A percentile compares a stretch with the other conserved stretches of the same genome.
phyloP scores from a whole-genome alignment of 768 basidiomycete genomes.

The Galerina sulciceps region DNA sequence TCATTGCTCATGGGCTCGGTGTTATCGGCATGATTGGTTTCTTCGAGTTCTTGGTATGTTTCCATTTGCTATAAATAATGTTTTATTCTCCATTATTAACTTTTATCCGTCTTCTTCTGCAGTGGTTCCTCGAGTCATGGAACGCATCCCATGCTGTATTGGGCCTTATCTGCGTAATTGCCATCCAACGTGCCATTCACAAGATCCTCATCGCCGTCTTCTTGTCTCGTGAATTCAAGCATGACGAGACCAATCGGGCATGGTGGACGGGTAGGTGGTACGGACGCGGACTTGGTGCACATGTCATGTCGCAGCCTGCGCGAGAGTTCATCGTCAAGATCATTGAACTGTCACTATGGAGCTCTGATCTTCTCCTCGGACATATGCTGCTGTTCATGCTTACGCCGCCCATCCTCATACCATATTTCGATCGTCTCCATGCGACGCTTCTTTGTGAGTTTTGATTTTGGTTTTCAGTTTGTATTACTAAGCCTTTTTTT shows the following conservation, averaged over 20 bases:
- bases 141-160: constrained; percentile 90
- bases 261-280: constrained; percentile 99
- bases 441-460: constrained; percentile 89
- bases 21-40: constrained; percentile 89
- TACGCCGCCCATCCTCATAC: constrained; percentile 85
- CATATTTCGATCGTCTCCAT: constrained; percentile 91
- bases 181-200: constrained; percentile 90
- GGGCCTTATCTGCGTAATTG: constrained; percentile 89
- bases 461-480: background rate
- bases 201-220: constrained; percentile 94
- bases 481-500: constrained; percentile 19
- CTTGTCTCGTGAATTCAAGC: constrained; percentile 97
- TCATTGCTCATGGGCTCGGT: constrained; percentile 82
- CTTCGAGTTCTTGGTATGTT: constrained; percentile 92
- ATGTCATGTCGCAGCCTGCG: constrained; percentile 96
- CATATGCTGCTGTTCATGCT: constrained; percentile 91
- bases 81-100: constrained; percentile 1
- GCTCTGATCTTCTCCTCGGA: constrained; percentile 88
- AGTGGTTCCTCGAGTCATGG: constrained; percentile 98
- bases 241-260: constrained; percentile 97
- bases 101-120: constrained; percentile 20
- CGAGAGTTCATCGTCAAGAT: constrained; percentile 98
- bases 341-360: constrained; percentile 94
- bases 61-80: constrained; percentile 1
- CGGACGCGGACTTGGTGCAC: constrained; percentile 86